These are phyloP conservation scores for Leishmania mexicana DNA, from an alignment of 208 protist genomes.

Conservation along the genomic window DNA sequence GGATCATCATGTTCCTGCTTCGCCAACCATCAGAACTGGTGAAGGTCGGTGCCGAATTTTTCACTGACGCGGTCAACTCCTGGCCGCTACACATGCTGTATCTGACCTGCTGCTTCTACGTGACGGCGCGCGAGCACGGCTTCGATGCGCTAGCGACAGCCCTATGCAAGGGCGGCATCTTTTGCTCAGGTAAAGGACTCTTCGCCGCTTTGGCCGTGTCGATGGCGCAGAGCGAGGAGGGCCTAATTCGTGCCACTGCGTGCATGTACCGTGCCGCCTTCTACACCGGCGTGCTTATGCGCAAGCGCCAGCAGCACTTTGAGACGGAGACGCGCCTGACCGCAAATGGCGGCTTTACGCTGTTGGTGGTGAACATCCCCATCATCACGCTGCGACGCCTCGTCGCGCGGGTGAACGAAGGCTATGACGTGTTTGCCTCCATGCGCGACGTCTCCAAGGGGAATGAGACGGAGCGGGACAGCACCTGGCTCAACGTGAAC, in stretches of 20 bases:
- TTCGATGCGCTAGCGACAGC: constrained; percentile 43
- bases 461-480: background rate
- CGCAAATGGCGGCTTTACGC: constrained; percentile 43
- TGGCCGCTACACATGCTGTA: constrained; percentile 83
- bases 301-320: constrained; percentile 35
- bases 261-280: constrained; percentile 70
- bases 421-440: constrained; percentile 27
- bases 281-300: constrained; percentile 59
- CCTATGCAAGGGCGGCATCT: constrained; percentile 45
- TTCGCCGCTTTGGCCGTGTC: constrained; percentile 76
- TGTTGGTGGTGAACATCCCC: constrained; percentile 80
- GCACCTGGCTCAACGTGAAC: background rate
- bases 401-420: constrained; percentile 60
- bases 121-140: constrained; percentile 51
- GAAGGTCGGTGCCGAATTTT: constrained; percentile 60
- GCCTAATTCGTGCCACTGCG: constrained; percentile 44
- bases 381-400: constrained; percentile 58
- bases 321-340: constrained; percentile 30
- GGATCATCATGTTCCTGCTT: constrained; percentile 38
- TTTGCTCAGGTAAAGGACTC: constrained; percentile 66
- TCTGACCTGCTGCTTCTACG: constrained; percentile 66
- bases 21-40: constrained; percentile 23
- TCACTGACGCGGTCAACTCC: constrained; percentile 56
- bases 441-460: constrained; percentile 9
- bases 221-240: constrained; percentile 55